phyloP scores from a whole-genome alignment of 2,329 filamentous ascomycete genomes.

The Cordyceps farinosa region DNA sequence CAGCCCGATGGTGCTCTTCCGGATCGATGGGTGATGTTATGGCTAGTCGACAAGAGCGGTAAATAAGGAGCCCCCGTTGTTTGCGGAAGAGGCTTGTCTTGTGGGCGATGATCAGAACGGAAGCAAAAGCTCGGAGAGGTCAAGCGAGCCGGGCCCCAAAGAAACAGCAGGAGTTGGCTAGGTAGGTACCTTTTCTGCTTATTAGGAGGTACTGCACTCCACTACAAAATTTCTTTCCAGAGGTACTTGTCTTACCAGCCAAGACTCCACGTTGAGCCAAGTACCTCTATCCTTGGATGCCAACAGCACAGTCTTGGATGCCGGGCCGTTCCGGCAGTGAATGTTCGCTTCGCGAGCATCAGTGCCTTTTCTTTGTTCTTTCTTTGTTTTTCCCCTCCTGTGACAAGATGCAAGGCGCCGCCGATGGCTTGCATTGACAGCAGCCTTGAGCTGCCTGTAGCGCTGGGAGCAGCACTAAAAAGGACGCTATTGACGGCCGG shows the following conservation, averaged over 20 bases:
- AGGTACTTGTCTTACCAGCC: not conserved
- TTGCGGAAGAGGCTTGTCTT: conserved; percentile 12
- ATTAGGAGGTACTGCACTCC: not conserved
- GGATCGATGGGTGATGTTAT: not conserved
- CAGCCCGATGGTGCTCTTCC: not conserved
- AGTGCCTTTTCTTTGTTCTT: not conserved
- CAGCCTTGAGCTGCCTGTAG: not conserved
- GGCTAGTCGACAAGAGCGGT: not conserved
- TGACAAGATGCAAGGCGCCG: not conserved
- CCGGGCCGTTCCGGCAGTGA: not conserved
- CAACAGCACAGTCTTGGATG: too few species aligned
- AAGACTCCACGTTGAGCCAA: not conserved
- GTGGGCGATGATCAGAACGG: not conserved
- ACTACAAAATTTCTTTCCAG: not conserved
- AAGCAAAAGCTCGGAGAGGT: not conserved
- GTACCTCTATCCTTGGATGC: not conserved
- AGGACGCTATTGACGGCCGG: not conserved
- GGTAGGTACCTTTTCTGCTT: not conserved
- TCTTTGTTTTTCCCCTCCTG: not conserved
- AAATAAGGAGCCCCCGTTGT: conserved; percentile 6
- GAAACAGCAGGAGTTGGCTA: not conserved
- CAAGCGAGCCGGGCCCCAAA: not conserved
- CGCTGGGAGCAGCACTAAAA: not conserved
- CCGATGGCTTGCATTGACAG: not conserved
- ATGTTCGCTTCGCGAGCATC: not conserved